Evolutionary conservation across 257 asterid genomes (phyloP).

Genomic region (Schizonepeta tenuifolia): DNA sequence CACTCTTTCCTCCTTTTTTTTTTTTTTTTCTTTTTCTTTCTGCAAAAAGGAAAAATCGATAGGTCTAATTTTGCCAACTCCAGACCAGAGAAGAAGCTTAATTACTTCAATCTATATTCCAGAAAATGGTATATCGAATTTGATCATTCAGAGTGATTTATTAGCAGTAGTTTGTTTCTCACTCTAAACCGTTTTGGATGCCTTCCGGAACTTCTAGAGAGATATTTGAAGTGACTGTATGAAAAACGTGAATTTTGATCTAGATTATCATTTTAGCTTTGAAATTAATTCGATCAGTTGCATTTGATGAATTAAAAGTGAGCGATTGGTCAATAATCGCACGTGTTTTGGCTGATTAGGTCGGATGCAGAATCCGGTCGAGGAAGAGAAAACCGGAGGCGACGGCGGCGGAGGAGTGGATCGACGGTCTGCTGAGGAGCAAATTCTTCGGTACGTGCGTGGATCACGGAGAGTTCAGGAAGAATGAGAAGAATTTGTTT

Average conservation of each 20-base stretch:
- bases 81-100: background rate
- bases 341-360: slow-evolving; percentile 31
- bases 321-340: background rate
- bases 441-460: slow-evolving; percentile 57
- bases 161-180: background rate
- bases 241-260: slow-evolving; percentile 8
- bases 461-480: slow-evolving; percentile 54
- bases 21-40: too few species aligned
- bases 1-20: background rate
- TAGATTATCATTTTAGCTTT: background rate
- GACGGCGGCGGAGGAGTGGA: slow-evolving; percentile 51
- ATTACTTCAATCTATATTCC: background rate
- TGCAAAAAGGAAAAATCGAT: background rate
- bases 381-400: slow-evolving; percentile 34
- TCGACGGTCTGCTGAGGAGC: slow-evolving; percentile 41
- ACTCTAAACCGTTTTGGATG: slow-evolving; percentile 10
- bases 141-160: slow-evolving; percentile 3
- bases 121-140: slow-evolving; percentile 33
- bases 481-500: slow-evolving; percentile 67
- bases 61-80: background rate
- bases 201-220: background rate
- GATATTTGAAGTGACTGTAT: background rate
- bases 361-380: slow-evolving; percentile 45
- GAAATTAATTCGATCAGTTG: background rate
- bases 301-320: background rate